Conservation (phyloP, 2,329 filamentous ascomycete genomes). For the Alternaria conjuncta region DNA sequence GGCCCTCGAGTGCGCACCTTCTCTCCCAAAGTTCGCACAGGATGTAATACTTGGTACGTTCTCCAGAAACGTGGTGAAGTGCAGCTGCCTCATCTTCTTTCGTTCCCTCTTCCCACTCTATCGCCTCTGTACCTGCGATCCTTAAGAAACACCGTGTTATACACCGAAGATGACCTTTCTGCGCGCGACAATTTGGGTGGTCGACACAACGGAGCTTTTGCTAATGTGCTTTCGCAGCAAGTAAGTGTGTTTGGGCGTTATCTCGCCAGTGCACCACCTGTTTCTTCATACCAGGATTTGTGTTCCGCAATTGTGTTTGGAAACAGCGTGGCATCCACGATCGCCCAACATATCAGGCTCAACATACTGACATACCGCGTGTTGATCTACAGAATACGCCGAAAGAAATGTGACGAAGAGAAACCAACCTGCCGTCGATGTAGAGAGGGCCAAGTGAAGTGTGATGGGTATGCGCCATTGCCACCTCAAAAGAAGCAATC, state of each 20-base stretch:
- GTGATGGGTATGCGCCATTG: conserved; percentile 11
- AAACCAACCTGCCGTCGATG: conserved; percentile 16
- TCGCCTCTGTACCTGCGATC: background rate
- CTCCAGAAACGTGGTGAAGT: background rate
- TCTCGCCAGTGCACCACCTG: background rate
- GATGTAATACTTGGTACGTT: conserved; percentile 17
- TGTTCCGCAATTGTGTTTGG: background rate
- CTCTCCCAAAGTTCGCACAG: conserved; percentile 12
- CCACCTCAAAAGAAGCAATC: conserved; percentile 1
- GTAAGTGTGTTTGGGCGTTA: conserved; percentile 1
- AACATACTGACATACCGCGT: background rate
- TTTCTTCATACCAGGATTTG: background rate
- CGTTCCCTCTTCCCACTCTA: background rate
- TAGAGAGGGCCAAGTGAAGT: conserved; percentile 8
- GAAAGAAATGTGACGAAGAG: conserved; percentile 19
- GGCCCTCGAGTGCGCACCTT: conserved; percentile 6
- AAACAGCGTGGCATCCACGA: background rate
- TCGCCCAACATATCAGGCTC: background rate
- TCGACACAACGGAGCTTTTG: background rate
- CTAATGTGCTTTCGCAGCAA: conserved; percentile 6
- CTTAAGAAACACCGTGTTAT: background rate
- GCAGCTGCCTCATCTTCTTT: background rate
- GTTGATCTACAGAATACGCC: conserved; percentile 6
- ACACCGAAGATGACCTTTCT: background rate
- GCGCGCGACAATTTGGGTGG: background rate